Base-by-base conservation (phyloP, 2,329 filamentous ascomycete genomes). In the Lachnellula occidentalis region DNA sequence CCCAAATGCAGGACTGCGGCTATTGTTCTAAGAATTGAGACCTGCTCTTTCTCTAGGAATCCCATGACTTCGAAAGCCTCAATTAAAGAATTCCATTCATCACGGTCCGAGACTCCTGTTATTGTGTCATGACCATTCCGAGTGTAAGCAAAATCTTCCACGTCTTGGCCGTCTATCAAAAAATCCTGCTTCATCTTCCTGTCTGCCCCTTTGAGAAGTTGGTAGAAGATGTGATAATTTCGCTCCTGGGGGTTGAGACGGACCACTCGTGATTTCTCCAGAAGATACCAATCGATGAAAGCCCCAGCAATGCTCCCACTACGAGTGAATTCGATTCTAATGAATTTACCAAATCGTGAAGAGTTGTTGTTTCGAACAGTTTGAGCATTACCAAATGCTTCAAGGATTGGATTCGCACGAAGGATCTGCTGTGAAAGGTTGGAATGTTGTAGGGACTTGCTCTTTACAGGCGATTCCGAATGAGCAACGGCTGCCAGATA, bases 311-410 rank as follows among this genome's bases (percentile, higher is more conserved):
- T 99, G 52, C 94, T 88, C 27, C 95, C 95, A 36, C 82, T 82
- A 22, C 88, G 81, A 34, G 85, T 90, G 72, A 99, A 96, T 69
- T 96, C 91, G 67, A 99, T 99, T 48, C 95, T 83, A 69, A 99
- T 99, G 67, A 99, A 99, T 71, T 99, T 99, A 68, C 94, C 94
- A 67, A 99, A 99, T 60, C 94, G 85, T 5, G 94, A 99, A 0
- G 94, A 99, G 70, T 99, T 99, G 74, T 99, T 94, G 71, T 99
- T 99, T 51, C 94, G 83, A 31, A 99, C 90, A 0, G 94, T 99
- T 70, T 99, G 95, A 1, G 94, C 94, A 68, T 99, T 99, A 57
- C 95, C 95, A 66, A 99, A 99, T 1, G 94, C 88, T 79, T 99
- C 95, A 2, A 99, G 81, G 48, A 99, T 99, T 0, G 94, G 94